Conservation (phyloP, 148 eudicot species). For the Vaccinium vitisidaea region DNA sequence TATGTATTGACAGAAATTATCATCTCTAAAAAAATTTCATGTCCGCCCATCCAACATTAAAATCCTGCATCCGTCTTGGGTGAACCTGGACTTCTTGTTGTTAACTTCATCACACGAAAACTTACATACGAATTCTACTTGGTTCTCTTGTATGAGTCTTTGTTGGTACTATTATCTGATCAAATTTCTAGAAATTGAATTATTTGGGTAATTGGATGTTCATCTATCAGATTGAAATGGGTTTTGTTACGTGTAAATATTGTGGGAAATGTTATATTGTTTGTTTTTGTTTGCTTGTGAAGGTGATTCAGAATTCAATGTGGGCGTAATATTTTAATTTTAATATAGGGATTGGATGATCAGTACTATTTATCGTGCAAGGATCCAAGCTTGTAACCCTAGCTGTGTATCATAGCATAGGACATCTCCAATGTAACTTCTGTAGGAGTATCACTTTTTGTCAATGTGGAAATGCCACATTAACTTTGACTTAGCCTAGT, state of each 20-base stretch:
- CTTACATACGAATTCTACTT: not conserved
- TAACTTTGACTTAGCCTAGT: not conserved
- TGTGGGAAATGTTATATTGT: not conserved
- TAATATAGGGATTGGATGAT: not conserved
- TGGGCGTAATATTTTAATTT: not conserved
- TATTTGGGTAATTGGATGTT: not conserved
- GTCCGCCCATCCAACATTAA: too few relatives aligned
- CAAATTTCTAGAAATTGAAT: not conserved
- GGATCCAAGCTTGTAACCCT: not conserved
- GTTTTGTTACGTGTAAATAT: not conserved
- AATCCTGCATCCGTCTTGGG: too few relatives aligned
- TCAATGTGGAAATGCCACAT: not conserved
- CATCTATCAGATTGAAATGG: not conserved
- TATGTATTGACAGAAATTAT: too few relatives aligned
- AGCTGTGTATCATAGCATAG: not conserved
- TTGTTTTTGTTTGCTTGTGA: not conserved
- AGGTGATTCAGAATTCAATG: not conserved
- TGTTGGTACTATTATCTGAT: not conserved
- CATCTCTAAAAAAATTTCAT: too few relatives aligned
- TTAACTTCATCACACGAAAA: too few relatives aligned
- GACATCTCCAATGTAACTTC: not conserved
- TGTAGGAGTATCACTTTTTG: not conserved
- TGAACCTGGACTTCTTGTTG: too few relatives aligned
- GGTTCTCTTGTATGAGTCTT: not conserved
- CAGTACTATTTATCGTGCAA: not conserved